These are phyloP conservation scores for Filobasidium uniguttulatum DNA, from an alignment of 1,284 basidiomycete species.

Conservation along the genomic window DNA sequence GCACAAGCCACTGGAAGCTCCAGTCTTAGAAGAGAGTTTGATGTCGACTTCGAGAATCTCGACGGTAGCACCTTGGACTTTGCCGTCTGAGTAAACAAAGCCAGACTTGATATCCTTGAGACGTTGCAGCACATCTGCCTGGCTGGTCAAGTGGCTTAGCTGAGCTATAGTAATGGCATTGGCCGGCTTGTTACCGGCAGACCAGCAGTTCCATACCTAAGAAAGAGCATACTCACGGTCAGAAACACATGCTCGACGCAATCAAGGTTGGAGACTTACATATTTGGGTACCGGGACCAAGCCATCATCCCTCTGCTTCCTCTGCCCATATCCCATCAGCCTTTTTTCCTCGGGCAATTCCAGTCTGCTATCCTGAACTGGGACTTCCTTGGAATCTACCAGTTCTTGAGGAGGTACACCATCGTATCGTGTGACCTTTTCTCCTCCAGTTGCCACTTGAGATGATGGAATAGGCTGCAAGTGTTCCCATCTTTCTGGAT, in stretches of 20 bases:
- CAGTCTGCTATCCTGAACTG: constrained; percentile 24
- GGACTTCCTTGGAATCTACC: constrained; percentile 14
- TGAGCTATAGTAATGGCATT: not conserved
- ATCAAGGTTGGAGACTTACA: constrained; percentile 19
- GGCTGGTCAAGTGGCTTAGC: constrained; percentile 6
- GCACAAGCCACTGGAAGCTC: not conserved
- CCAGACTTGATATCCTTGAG: not conserved
- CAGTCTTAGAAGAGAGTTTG: not conserved
- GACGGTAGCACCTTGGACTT: not conserved
- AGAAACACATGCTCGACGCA: not conserved
- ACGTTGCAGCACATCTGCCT: not conserved
- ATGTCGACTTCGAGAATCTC: not conserved
- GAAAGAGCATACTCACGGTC: constrained; percentile 38
- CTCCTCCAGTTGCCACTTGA: too few relatives aligned
- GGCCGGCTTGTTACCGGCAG: not conserved
- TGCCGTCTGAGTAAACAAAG: not conserved
- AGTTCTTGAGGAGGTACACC: too few relatives aligned
- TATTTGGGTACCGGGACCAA: constrained; percentile 25
- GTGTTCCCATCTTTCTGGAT: not conserved
- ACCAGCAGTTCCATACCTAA: constrained; percentile 15
- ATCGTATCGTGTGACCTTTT: not conserved
- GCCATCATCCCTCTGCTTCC: constrained; percentile 20
- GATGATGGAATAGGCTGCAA: too few relatives aligned
- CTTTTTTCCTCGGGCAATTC: constrained; percentile 18
- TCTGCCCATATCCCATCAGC: constrained; percentile 20